Conservation (phyloP, 495 filamentous ascomycete species). For the Chaetomium tenue region DNA sequence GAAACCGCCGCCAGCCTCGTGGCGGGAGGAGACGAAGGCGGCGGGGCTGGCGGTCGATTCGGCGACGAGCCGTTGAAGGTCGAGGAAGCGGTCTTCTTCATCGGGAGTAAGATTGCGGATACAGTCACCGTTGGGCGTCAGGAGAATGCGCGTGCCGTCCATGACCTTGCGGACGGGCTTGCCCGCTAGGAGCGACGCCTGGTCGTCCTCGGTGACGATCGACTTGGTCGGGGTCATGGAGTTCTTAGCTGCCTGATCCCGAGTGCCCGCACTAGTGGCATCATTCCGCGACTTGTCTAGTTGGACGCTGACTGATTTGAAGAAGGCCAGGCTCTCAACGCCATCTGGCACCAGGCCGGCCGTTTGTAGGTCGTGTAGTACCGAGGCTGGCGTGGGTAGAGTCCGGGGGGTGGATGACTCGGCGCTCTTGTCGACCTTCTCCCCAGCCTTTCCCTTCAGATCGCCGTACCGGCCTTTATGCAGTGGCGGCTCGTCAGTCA, state of each 20-base stretch:
- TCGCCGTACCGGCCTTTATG: slow-evolving; percentile 18
- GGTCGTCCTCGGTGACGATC: slow-evolving; percentile 53
- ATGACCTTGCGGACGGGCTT: slow-evolving; percentile 51
- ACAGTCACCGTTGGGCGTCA: slow-evolving; percentile 76
- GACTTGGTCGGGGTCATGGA: slow-evolving; percentile 42
- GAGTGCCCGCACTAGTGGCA: slow-evolving; percentile 1
- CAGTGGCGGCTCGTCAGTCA: slow-evolving; percentile 32
- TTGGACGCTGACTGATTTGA: slow-evolving; percentile 30
- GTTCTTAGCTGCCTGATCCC: slow-evolving; percentile 22
- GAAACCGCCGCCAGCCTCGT: slow-evolving; percentile 49
- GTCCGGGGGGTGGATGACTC: slow-evolving; percentile 24
- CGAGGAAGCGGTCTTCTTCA: slow-evolving; percentile 74
- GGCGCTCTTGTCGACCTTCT: slow-evolving; percentile 9
- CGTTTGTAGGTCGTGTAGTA: slow-evolving; percentile 39
- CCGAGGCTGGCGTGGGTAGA: slow-evolving; percentile 37
- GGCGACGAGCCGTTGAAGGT: slow-evolving; percentile 63
- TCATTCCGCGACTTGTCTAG: slow-evolving; percentile 30
- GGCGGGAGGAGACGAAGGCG: slow-evolving; percentile 49
- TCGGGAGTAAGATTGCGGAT: slow-evolving; percentile 71
- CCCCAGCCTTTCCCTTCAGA: slow-evolving; percentile 19
- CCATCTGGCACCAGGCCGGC: slow-evolving; percentile 27
- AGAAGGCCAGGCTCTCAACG: slow-evolving; percentile 38
- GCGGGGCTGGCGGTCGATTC: slow-evolving; percentile 44
- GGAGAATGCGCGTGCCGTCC: slow-evolving; percentile 56
- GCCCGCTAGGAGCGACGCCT: slow-evolving; percentile 48